Conservation (phyloP, 768 basidiomycete genomes). For the Agaricus blazei region DNA sequence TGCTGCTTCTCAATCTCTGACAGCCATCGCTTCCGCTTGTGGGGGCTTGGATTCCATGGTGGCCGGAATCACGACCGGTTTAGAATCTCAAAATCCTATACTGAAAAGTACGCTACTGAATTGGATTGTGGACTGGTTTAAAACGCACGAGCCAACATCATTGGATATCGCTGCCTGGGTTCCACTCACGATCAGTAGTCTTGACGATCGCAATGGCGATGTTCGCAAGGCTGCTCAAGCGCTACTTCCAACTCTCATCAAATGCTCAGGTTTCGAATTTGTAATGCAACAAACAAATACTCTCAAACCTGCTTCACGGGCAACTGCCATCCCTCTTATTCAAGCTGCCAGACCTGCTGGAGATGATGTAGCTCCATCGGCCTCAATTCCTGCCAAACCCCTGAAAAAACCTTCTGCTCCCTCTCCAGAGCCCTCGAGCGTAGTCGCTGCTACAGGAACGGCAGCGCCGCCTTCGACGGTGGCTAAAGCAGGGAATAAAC, state of each 20-base stretch:
- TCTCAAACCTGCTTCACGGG: slow-evolving; percentile 87
- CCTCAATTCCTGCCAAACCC: slow-evolving; percentile 20
- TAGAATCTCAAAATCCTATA: slow-evolving; percentile 85
- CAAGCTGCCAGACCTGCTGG: slow-evolving; percentile 70
- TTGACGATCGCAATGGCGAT: slow-evolving; percentile 90
- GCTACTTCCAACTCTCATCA: slow-evolving; percentile 71
- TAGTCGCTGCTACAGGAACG: slow-evolving; percentile 11
- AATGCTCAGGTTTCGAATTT: slow-evolving; percentile 72
- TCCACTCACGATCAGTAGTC: slow-evolving; percentile 58
- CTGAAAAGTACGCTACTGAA: slow-evolving; percentile 74
- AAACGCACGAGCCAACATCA: slow-evolving; percentile 48
- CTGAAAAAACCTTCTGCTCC: slow-evolving; percentile 22
- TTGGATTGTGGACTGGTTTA: slow-evolving; percentile 81
- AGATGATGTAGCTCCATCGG: slow-evolving; percentile 19
- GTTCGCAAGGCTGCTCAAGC: slow-evolving; percentile 89
- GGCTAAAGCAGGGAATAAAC: slow-evolving; percentile 42
- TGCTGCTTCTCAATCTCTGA: slow-evolving; percentile 72
- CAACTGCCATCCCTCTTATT: slow-evolving; percentile 81
- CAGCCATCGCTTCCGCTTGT: slow-evolving; percentile 79
- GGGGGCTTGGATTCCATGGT: slow-evolving; percentile 83
- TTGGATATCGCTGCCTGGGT: slow-evolving; percentile 73
- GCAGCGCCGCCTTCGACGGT: slow-evolving; percentile 27
- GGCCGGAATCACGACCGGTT: slow-evolving; percentile 65
- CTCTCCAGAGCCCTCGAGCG: slow-evolving; percentile 34
- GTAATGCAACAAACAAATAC: slow-evolving; percentile 83